Evolutionary conservation across 441 rosid species (phyloP).

Genomic region (Erysimum cheiri): DNA sequence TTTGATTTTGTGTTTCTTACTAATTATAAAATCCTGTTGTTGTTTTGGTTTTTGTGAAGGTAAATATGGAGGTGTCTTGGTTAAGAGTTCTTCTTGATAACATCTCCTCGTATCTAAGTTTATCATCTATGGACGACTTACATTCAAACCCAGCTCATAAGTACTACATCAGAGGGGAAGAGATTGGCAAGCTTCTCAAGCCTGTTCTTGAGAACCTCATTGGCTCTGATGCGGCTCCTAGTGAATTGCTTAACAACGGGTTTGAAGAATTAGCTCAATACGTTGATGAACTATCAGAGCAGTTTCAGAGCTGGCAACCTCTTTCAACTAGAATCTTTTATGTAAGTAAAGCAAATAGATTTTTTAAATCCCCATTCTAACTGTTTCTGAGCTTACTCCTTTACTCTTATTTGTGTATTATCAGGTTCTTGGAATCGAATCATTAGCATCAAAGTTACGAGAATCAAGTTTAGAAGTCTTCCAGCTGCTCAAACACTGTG

Average conservation of each 20-base stretch:
- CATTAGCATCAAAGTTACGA: conserved; percentile 62
- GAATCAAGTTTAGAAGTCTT: conserved; percentile 62
- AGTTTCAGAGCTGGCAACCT: conserved; percentile 70
- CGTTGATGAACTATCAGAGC: conserved; percentile 65
- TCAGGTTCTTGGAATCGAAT: conserved; percentile 78
- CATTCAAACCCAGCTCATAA: conserved; percentile 63
- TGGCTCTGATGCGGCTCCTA: conserved; percentile 64
- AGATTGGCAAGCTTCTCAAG: conserved; percentile 72
- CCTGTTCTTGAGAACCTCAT: conserved; percentile 72
- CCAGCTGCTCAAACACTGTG: conserved; percentile 63
- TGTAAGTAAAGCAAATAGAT: conserved; percentile 56
- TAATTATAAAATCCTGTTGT: not conserved
- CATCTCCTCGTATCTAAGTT: conserved; percentile 60
- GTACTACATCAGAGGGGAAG: conserved; percentile 71
- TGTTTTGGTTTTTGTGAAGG: conserved; percentile 48
- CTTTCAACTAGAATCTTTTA: conserved; percentile 75
- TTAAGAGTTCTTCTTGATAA: conserved; percentile 68
- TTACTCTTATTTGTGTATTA: conserved; percentile 12
- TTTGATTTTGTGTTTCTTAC: not conserved
- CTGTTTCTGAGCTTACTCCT: too few species aligned
- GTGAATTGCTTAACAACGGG: conserved; percentile 60
- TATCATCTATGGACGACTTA: conserved; percentile 59
- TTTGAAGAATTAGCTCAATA: conserved; percentile 72
- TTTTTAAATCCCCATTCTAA: too few species aligned
- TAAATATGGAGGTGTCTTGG: conserved; percentile 74